These are phyloP conservation scores for Naganishia vaughanmartiniae DNA, from an alignment of 768 basidiomycete species.

Conservation along the genomic window DNA sequence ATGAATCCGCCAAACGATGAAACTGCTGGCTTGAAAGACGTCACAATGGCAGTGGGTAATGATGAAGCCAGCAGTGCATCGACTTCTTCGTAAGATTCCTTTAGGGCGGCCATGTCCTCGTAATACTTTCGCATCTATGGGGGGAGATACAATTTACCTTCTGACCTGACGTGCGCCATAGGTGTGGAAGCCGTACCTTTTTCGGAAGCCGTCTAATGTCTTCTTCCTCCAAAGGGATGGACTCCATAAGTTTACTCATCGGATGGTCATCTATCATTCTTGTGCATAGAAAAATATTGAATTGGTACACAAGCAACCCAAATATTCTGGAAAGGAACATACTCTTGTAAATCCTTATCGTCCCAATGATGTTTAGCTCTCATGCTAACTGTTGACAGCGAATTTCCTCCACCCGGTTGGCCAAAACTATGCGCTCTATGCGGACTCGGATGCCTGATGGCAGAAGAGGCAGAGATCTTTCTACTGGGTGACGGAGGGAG, in stretches of 20 bases:
- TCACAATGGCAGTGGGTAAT: conserved; percentile 43
- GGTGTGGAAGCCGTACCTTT: conserved; percentile 33
- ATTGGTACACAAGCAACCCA: background rate
- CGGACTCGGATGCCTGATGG: background rate
- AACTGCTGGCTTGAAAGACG: conserved; percentile 38
- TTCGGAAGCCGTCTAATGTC: conserved; percentile 43
- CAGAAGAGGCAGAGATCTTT: background rate
- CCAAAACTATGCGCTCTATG: background rate
- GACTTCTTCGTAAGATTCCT: conserved; percentile 46
- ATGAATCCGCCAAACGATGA: background rate
- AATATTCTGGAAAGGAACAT: background rate
- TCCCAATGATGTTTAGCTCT: conserved; percentile 15
- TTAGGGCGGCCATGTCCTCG: conserved; percentile 39
- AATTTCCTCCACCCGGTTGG: background rate
- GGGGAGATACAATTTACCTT: background rate
- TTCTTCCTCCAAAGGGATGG: conserved; percentile 39
- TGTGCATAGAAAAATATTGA: too few relatives aligned
- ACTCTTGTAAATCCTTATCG: conserved; percentile 24
- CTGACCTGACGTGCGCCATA: background rate
- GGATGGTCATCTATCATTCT: conserved; percentile 26
- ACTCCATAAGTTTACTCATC: conserved; percentile 7
- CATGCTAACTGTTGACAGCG: background rate
- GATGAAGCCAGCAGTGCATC: conserved; percentile 45
- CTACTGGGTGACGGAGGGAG: background rate
- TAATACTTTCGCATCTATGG: conserved; percentile 45